Conservation (phyloP, 164 flowering plant genomes). For the Liriodendron chinense region DNA sequence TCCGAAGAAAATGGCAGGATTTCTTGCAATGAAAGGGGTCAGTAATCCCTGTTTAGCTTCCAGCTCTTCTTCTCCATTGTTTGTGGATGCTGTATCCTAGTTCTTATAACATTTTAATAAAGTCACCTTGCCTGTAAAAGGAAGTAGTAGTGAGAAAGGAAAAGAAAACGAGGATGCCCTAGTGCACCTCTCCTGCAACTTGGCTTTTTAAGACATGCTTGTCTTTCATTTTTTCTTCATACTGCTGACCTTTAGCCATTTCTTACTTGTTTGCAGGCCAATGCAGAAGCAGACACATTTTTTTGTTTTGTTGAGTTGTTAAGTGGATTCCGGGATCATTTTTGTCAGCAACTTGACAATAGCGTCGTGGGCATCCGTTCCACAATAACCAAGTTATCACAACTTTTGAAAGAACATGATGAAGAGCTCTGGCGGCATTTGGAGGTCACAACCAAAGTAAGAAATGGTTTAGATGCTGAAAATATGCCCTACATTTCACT, state of each 20-base stretch:
- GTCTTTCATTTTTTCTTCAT: not conserved
- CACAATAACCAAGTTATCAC: slow-evolving; percentile 79
- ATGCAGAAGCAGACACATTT: slow-evolving; percentile 93
- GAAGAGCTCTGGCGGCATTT: slow-evolving; percentile 99
- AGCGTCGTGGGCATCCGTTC: slow-evolving; percentile 96
- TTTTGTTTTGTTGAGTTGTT: slow-evolving; percentile 94
- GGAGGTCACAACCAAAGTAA: slow-evolving; percentile 93
- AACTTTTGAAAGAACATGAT: slow-evolving; percentile 87
- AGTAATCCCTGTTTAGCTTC: too few relatives aligned
- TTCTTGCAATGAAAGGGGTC: too few relatives aligned
- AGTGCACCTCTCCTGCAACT: not conserved
- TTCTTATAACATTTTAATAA: not conserved
- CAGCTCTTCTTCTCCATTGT: too few relatives aligned
- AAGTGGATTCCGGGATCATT: slow-evolving; percentile 90
- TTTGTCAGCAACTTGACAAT: slow-evolving; percentile 95
- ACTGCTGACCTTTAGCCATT: not conserved
- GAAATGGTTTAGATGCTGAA: slow-evolving; percentile 8
- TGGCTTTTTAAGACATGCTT: not conserved
- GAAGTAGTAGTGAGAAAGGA: not conserved
- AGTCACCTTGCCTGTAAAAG: not conserved
- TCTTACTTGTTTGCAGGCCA: slow-evolving; percentile 51
- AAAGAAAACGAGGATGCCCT: not conserved
- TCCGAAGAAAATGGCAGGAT: too few relatives aligned
- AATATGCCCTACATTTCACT: too few relatives aligned
- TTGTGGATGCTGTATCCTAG: too few relatives aligned